These are phyloP conservation scores for Cnidoscolus chayamansa DNA, from an alignment of 441 rosid genomes.

Conservation along the genomic window DNA sequence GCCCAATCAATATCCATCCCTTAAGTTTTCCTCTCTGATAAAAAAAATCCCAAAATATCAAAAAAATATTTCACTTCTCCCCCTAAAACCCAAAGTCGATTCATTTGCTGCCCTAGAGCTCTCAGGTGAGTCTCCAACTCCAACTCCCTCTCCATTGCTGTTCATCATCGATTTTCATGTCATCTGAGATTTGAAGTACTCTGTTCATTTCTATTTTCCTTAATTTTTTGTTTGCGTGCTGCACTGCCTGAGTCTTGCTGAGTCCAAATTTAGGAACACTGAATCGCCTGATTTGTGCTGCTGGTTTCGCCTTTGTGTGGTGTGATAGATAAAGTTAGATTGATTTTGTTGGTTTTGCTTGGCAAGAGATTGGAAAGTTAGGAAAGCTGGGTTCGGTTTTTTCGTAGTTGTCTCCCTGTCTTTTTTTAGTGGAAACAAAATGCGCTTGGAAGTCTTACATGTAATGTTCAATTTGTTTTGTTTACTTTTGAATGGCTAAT, in stretches of 20 bases:
- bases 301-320: background rate
- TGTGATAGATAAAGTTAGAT: background rate
- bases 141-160: background rate
- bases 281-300: conserved; percentile 7
- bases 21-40: background rate
- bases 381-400: conserved; percentile 5
- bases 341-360: background rate
- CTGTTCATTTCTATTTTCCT: background rate
- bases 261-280: conserved; percentile 10
- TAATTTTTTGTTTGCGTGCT: background rate
- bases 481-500: background rate
- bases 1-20: conserved; percentile 15
- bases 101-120: background rate
- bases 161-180: background rate
- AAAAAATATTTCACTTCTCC: background rate
- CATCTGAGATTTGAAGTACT: background rate
- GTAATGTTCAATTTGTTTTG: background rate
- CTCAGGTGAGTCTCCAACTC: conserved; percentile 7
- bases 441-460: background rate
- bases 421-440: background rate
- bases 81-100: conserved; percentile 8
- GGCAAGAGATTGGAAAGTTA: background rate
- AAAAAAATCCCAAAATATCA: background rate
- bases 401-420: too few species aligned
- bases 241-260: background rate